Conservation (phyloP, 208 protist genomes). For the Entamoeba dispar region DNA sequence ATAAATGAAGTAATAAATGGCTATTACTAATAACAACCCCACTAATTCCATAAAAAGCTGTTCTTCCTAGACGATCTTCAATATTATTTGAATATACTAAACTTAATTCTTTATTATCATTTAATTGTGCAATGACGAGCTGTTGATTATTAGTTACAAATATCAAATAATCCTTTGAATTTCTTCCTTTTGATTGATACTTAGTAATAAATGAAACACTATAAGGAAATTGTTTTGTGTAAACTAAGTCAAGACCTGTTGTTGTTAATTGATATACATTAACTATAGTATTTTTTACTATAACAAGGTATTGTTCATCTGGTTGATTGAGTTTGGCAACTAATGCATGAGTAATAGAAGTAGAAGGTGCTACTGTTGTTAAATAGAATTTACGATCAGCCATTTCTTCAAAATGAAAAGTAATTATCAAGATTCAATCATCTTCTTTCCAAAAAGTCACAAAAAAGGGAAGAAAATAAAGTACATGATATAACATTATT, state of each 20-base stretch:
- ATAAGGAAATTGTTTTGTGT: not conserved
- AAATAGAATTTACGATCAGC: not conserved
- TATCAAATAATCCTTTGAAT: not conserved
- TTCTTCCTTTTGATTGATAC: not conserved
- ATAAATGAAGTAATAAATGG: not conserved
- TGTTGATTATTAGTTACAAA: not conserved
- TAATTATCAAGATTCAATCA: no score
- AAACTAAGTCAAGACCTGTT: not conserved
- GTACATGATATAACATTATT: no score
- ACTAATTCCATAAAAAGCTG: not conserved
- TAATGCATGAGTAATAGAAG: not conserved
- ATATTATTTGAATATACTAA: not conserved
- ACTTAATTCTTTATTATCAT: not conserved
- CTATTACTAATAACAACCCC: not conserved
- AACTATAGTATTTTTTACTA: no score
- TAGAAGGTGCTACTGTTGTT: not conserved
- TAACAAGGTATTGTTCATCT: not conserved
- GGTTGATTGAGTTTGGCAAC: not conserved
- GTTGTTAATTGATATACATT: not conserved
- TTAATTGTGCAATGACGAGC: not conserved
- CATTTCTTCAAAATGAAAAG: no score
- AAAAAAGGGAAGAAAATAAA: no score
- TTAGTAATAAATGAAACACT: not conserved
- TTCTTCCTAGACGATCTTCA: not conserved
- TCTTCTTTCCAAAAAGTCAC: no score